Evolutionary conservation across 768 basidiomycete species (phyloP).

Genomic region (Mycena rebaudengoi): DNA sequence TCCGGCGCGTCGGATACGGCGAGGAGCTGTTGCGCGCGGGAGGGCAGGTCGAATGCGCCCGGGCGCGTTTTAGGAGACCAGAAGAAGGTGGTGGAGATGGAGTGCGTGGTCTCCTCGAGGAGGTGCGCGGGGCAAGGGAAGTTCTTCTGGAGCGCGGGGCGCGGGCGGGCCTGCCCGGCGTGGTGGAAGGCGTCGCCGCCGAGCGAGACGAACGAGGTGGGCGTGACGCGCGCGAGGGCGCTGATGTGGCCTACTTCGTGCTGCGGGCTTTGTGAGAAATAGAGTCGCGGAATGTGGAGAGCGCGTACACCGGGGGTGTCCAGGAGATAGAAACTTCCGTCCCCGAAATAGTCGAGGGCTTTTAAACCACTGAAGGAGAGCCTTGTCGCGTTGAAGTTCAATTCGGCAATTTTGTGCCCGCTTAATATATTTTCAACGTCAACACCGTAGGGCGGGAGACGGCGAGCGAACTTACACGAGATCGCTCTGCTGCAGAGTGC

Average conservation of each 20-base stretch:
- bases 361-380: conserved; percentile 2
- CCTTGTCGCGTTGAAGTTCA: not conserved
- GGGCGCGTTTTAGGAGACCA: not conserved
- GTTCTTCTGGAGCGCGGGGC: not conserved
- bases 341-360: too few species aligned
- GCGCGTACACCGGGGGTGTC: conserved; percentile 10
- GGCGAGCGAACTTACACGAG: not conserved
- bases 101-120: not conserved
- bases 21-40: not conserved
- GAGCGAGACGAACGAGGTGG: conserved; percentile 8
- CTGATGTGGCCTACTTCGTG: not conserved
- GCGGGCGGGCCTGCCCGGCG: conserved; percentile 10
- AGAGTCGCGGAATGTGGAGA: too few species aligned
- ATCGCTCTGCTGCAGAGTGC: conserved; percentile 1
- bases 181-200: conserved; percentile 16
- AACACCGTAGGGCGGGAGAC: too few species aligned
- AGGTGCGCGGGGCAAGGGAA: conserved; percentile 11
- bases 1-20: not conserved
- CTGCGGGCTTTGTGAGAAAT: too few species aligned
- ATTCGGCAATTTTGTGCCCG: conserved; percentile 4
- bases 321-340: conserved; percentile 14
- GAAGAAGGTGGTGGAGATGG: conserved; percentile 2
- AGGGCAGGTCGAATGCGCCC: not conserved
- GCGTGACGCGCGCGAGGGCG: conserved; percentile 7
- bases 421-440: not conserved